Evolutionary conservation across 306 rosid species (phyloP), one percentile per base, ranked within the genome.

Genomic region (Oxytropis ochrocephala): DNA sequence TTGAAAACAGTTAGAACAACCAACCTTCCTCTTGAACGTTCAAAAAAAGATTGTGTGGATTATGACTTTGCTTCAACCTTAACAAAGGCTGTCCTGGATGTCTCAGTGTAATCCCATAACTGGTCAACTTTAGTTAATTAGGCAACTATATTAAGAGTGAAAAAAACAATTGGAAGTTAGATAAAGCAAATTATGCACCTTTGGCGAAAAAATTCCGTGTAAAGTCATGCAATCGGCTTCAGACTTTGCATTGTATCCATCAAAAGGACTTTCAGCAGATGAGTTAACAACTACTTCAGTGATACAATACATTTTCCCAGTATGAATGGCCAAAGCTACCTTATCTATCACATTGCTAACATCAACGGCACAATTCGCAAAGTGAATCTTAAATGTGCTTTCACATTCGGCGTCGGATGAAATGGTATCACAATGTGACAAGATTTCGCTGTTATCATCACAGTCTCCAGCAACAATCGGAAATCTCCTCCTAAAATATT

Each of bases 1-100:
- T 68, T 63, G 63, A 60, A 50, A 78, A 58, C 73, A 59, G 60
- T 11, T 39, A 53, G 80, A 69, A 76, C 17, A 74, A 79, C 86
- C 33, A 50, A 94, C 99, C 99, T 81, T 82, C 85, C 50, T 84
- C 87, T 5, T 62, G 68, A 33, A 85, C 78, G 86, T 94, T 85
- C 79, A 88, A 85, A 69, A 94, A 87, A 80, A 94, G 95, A 80
- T 94, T 94, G 84, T 91, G 97, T 8, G 99, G 80, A 52, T 84
- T 91, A 81, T 94, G 99, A 68, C 92, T 85, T 85, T 94, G 99
- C 87, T 85, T 94, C 85, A 94, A 78, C 52, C 82, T 87, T 83
- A 94, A 62, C 81, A 94, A 51, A 63, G 89, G 88, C 72, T 91
- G 97, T 52, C 80, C 75, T 3, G 97, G 97, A 87, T 81, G 82